These are phyloP conservation scores for Cicer bijugum DNA, from an alignment of 306 rosid species.

Conservation along the genomic window DNA sequence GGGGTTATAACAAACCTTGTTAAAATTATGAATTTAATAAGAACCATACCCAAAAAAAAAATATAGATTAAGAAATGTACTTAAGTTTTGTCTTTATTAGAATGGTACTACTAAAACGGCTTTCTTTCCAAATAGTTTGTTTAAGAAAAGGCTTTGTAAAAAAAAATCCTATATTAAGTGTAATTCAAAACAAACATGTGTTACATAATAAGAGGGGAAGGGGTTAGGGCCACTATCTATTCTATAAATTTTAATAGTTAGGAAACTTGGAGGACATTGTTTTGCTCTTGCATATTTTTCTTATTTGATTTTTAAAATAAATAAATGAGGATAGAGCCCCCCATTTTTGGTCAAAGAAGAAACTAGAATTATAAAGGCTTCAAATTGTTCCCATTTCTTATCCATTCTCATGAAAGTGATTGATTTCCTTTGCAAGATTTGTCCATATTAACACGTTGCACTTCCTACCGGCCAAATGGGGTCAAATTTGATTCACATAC, in stretches of 20 bases:
- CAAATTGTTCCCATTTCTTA: constrained; percentile 4
- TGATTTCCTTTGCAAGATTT: constrained; percentile 39
- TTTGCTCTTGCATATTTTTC: constrained; percentile 32
- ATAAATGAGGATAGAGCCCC: background rate
- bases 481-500: constrained; percentile 58
- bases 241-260: constrained; percentile 26
- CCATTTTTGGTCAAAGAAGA: background rate
- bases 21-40: too few relatives aligned
- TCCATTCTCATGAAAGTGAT: constrained; percentile 42
- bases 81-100: too few relatives aligned
- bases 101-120: too few relatives aligned
- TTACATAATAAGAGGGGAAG: too few relatives aligned
- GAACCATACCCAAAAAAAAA: too few relatives aligned
- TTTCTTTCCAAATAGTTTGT: too few relatives aligned
- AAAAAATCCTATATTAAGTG: too few relatives aligned
- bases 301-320: background rate
- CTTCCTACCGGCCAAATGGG: constrained; percentile 39
- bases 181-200: too few relatives aligned
- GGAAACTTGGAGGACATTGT: constrained; percentile 31
- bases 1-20: too few relatives aligned
- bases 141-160: too few relatives aligned
- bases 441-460: constrained; percentile 54
- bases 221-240: background rate
- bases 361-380: constrained; percentile 25
- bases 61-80: too few relatives aligned